A percentile compares a stretch with the other conserved stretches of the same genome.
phyloP scores from a whole-genome alignment of 2,329 filamentous ascomycete species.

The Colletotrichum zoysiae region DNA sequence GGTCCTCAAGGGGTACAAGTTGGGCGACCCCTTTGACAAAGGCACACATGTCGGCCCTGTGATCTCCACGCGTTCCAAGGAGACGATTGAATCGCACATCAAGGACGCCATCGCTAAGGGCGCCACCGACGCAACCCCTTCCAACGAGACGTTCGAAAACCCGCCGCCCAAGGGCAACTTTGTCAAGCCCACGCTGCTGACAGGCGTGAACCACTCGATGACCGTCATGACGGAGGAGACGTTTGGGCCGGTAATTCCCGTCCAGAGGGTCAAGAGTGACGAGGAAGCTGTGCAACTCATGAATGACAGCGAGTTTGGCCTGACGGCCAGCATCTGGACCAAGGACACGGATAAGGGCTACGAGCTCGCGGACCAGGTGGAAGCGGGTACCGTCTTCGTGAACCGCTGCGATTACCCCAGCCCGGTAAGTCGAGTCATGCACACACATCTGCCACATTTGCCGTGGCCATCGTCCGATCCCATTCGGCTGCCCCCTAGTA shows the following conservation, averaged over 20 bases:
- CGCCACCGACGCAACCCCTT: conserved; percentile 85
- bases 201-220: conserved; percentile 85
- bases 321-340: conserved; percentile 98
- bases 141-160: conserved; percentile 80
- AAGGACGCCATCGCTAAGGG: conserved; percentile 86
- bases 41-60: conserved; percentile 89
- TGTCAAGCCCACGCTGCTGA: conserved; percentile 86
- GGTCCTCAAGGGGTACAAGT: conserved; percentile 83
- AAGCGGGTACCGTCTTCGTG: conserved; percentile 96
- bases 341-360: conserved; percentile 84
- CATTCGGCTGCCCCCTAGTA: conserved; percentile 5
- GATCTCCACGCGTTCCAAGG: conserved; percentile 82
- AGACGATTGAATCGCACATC: conserved; percentile 82
- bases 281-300: conserved; percentile 85
- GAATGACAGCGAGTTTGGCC: conserved; percentile 94
- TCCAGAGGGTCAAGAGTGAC: conserved; percentile 87
- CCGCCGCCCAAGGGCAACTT: conserved; percentile 87
- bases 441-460: not conserved
- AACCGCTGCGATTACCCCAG: conserved; percentile 94
- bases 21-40: conserved; percentile 88
- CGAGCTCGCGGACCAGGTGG: conserved; percentile 82
- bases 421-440: conserved; percentile 77
- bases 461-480: conserved; percentile 11
- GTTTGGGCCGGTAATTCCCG: conserved; percentile 91
- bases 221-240: conserved; percentile 93